phyloP scores from a whole-genome alignment of 441 rosid species.

The Mallotus repandus region DNA sequence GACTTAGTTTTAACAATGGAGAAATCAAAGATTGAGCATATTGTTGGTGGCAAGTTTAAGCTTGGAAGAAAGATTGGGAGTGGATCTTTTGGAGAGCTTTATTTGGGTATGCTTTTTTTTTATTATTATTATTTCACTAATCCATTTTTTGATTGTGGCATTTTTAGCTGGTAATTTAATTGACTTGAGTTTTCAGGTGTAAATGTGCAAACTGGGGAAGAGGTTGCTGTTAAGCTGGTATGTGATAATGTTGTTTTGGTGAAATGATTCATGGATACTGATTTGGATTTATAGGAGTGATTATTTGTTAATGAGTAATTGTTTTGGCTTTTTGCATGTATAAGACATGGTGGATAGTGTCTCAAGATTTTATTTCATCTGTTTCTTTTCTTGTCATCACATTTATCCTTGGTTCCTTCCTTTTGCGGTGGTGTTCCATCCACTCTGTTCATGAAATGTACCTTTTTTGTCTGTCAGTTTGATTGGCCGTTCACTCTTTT shows the following conservation, averaged over 20 bases:
- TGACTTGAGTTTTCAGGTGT: slow-evolving; percentile 50
- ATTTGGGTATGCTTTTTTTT: slow-evolving; percentile 55
- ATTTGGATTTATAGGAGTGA: not conserved
- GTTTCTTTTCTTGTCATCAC: not conserved
- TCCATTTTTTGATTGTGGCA: not conserved
- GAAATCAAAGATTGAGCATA: slow-evolving; percentile 69
- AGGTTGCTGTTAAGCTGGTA: slow-evolving; percentile 98
- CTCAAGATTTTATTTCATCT: not conserved
- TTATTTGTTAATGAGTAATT: not conserved
- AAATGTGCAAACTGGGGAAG: slow-evolving; percentile 96
- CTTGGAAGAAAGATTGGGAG: slow-evolving; percentile 96
- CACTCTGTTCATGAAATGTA: not conserved
- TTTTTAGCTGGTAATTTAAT: slow-evolving; percentile 18
- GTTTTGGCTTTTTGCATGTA: not conserved
- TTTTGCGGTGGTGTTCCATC: not conserved
- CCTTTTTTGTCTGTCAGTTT: too few species aligned
- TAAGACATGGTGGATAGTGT: not conserved
- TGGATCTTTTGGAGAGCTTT: slow-evolving; percentile 97
- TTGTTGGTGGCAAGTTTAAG: slow-evolving; percentile 91
- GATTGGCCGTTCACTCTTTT: too few species aligned
- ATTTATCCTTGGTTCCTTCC: not conserved
- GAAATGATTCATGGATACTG: not conserved
- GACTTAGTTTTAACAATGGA: slow-evolving; percentile 21
- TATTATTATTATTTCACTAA: not conserved
- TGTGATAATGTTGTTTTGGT: slow-evolving; percentile 13